A percentile compares a stretch with the other conserved stretches of the same genome.
These are phyloP conservation scores for Thielaviopsis musarum DNA, from an alignment of 2,329 filamentous ascomycete genomes.

Conservation along the genomic window DNA sequence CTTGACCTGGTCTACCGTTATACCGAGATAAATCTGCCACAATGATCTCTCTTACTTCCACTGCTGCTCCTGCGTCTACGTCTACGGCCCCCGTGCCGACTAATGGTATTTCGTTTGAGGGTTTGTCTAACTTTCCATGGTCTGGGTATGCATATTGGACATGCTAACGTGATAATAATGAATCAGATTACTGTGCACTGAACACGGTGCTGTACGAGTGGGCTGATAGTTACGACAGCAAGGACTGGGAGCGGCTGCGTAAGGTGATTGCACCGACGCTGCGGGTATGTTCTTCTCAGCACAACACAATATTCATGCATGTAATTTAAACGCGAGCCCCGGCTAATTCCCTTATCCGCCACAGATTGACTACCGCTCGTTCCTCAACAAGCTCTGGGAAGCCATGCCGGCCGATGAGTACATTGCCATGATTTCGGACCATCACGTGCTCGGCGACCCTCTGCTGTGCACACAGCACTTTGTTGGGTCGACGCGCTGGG, in stretches of 20 bases:
- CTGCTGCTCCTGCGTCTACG: not conserved
- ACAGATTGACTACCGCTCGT: slow-evolving; percentile 53
- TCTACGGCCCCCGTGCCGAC: not conserved
- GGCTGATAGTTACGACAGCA: slow-evolving; percentile 51
- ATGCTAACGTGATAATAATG: not conserved
- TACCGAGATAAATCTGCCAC: too few species aligned
- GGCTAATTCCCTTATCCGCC: slow-evolving; percentile 32
- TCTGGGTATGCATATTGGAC: not conserved
- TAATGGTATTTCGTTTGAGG: not conserved
- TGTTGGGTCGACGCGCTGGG: slow-evolving; percentile 41
- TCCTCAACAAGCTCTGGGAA: slow-evolving; percentile 43
- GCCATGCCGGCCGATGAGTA: slow-evolving; percentile 45
- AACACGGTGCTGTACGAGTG: slow-evolving; percentile 28
- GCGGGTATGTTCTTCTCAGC: slow-evolving; percentile 6
- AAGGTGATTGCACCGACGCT: slow-evolving; percentile 41
- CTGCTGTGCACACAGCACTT: slow-evolving; percentile 49
- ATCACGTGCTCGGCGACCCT: slow-evolving; percentile 41
- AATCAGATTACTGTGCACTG: slow-evolving; percentile 16
- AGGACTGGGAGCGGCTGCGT: slow-evolving; percentile 44
- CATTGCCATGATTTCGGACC: slow-evolving; percentile 40
- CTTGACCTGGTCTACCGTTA: too few species aligned
- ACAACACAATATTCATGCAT: too few species aligned
- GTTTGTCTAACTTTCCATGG: not conserved
- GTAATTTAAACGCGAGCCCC: too few species aligned
- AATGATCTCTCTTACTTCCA: too few species aligned